Base-by-base conservation (phyloP, 148 eudicot species). In the Heliamphora exappendiculata region DNA sequence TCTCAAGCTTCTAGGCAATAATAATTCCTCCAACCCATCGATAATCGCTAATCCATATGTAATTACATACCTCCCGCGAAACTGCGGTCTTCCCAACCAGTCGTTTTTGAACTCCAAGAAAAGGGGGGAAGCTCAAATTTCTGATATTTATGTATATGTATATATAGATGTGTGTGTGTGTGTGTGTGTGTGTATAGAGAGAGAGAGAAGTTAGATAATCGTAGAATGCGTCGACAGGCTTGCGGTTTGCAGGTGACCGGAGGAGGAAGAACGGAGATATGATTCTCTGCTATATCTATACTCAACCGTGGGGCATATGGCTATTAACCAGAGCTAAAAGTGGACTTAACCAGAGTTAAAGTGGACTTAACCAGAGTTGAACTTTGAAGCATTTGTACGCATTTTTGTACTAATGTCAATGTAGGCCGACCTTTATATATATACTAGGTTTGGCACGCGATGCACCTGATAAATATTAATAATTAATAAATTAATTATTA, bases 21-120 rank as follows among this genome's bases (percentile, higher is more conserved):
- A 70, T 68, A 65, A 41, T 67, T 75, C 49, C 83, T 84, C 74
- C 79, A 80, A 70, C 37, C 58, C 73, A 79, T 63, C 81, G 73
- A 76, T 24, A 58, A 50, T 76, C 82, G 82, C 78, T 53, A 79
- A 85, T 79, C 83, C 87, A 85, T 74, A 83, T 79, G 84, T 76
- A n/a, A 81, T 50, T 49, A 59, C 45, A 58, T 57, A 81, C 74
- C 58, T 75, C 70, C 58, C 76, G 62, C 66, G 73, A 70, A 81
- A 39, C 67, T 69, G 26, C 68, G 82, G 73, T 75, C 78, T 75
- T 72, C 70, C 73, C 41, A 42, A 64, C 72, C 62, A 78, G 72
- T 41, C 70, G 51, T 73, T 57, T 78, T 82, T 55, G 79, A 78
- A 76, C 75, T 78, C 73, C 57, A 75, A 47, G 59, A 44, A 24